phyloP scores from a whole-genome alignment of 176 grass and related monocot genomes.

The Tuctoria greenei region DNA sequence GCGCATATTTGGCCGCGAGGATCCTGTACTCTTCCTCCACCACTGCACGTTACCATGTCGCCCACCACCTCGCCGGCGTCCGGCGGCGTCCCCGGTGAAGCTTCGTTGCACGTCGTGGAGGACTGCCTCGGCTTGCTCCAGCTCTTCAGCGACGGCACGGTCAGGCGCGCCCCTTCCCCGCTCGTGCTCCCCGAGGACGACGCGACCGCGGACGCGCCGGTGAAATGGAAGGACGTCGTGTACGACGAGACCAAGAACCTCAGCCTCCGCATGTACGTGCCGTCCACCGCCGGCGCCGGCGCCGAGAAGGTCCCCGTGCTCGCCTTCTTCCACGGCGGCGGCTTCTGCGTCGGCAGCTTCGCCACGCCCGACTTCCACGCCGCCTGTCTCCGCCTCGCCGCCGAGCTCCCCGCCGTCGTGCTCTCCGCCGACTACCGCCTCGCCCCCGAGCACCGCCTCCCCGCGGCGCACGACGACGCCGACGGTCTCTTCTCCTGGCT shows the following conservation, averaged over 20 bases:
- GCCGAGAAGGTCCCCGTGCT: constrained; percentile 39
- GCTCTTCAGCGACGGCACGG: constrained; percentile 49
- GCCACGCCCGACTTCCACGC: constrained; percentile 49
- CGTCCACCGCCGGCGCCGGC: background rate
- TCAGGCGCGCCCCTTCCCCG: constrained; percentile 26
- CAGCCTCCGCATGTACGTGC: constrained; percentile 54
- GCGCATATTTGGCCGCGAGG: background rate
- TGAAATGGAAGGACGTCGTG: constrained; percentile 56
- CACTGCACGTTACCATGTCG: constrained; percentile 24
- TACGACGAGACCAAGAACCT: constrained; percentile 45
- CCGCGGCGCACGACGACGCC: constrained; percentile 49
- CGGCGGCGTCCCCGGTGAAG: background rate
- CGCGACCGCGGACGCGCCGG: constrained; percentile 10
- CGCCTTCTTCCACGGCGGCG: constrained; percentile 74
- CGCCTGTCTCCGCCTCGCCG: constrained; percentile 44
- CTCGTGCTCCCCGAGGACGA: background rate
- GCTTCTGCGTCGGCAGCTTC: constrained; percentile 59
- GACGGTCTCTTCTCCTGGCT: constrained; percentile 47
- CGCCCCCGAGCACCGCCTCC: constrained; percentile 63
- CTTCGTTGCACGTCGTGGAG: constrained; percentile 35
- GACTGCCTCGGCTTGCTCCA: constrained; percentile 49
- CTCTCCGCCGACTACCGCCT: constrained; percentile 72
- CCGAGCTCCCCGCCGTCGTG: constrained; percentile 51
- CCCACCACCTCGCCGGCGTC: background rate
- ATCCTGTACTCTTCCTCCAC: no score